Base-by-base conservation (phyloP, 176 grass and related monocot genomes). In the Pontederia crassipes region DNA sequence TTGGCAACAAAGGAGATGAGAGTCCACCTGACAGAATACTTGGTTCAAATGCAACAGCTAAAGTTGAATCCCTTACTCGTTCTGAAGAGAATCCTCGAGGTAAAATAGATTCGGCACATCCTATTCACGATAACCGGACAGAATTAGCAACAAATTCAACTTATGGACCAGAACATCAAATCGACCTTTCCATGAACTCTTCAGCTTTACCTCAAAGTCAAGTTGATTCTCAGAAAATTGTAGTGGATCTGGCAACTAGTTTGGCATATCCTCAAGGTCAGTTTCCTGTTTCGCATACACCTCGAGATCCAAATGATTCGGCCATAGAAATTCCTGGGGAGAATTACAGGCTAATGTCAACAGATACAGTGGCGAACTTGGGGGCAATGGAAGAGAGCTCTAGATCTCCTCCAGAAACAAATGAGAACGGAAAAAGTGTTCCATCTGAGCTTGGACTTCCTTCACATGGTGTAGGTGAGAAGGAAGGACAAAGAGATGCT, bases 241-340 rank as follows among this genome's bases (percentile, higher is more conserved):
- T 70, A 2, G 28, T 53, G 5, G 57, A 49, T 48, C 46, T 50
- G 63, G 47, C 32, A 64, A 55, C 66, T 9, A 60, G 54, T 40
- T 49, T 59, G 58, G 55, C 65, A 75, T 74, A 78, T 85, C 78
- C 57, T 53, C 81, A 80, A 58, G 74, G 77, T 78, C 69, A 74
- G 11, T 74, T 72, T 18, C 27, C 74, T 45, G 28, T 50, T 62
- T 57, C 11, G 59, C 78, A 32, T 29, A 61, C 81, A 47, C 26
- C 73, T 18, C 76, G 52, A 64, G 45, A 24, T 17, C 17, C 45
- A 74, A 77, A 74, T 62, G 59, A 8, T 35, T 12, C 16, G 11
- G 18, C 52, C 9, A 40, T 66, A 27, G 40, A 17, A 54, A 18
- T 26, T 46, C 28, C 52, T 45, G 6, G 11, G 9, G n/a, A 54